A percentile compares a stretch with the other conserved stretches of the same genome.
Conservation (phyloP, 1,284 basidiomycete genomes). For the Vanrija humicola region DNA sequence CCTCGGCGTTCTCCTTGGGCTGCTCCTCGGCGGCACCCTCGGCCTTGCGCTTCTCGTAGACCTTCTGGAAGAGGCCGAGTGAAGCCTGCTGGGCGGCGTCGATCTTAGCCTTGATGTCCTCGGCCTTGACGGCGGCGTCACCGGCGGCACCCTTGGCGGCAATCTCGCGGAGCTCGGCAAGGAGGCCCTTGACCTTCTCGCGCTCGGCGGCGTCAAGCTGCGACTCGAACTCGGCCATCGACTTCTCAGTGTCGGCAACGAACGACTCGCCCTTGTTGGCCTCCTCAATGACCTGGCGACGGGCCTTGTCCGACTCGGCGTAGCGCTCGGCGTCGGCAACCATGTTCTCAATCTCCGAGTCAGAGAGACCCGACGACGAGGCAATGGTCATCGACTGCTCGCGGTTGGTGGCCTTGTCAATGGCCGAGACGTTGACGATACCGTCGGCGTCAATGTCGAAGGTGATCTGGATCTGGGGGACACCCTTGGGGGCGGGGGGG, state of each 20-base stretch:
- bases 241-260: conserved; percentile 92
- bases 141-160: conserved; percentile 85
- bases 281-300: conserved; percentile 88
- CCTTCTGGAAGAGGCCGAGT: conserved; percentile 96
- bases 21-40: conserved; percentile 55
- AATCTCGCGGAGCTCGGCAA: conserved; percentile 84
- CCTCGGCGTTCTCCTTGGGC: conserved; percentile 23
- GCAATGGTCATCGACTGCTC: conserved; percentile 82
- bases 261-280: conserved; percentile 96
- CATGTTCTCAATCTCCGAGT: conserved; percentile 98
- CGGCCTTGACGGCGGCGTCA: conserved; percentile 75
- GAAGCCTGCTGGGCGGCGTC: conserved; percentile 95
- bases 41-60: conserved; percentile 84
- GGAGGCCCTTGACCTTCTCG: conserved; percentile 84
- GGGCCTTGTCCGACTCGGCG: conserved; percentile 85
- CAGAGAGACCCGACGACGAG: conserved; percentile 90
- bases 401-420: conserved; percentile 95
- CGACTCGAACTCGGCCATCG: conserved; percentile 93
- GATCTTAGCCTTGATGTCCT: conserved; percentile 87
- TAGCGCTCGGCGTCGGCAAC: conserved; percentile 89
- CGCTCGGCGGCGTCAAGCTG: conserved; percentile 88
- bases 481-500: conserved; percentile 92
- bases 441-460: conserved; percentile 99
- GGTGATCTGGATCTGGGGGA: conserved; percentile 97
- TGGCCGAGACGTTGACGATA: conserved; percentile 94